Conservation (phyloP, 1,284 basidiomycete genomes). For the Pterulicium gracile region DNA sequence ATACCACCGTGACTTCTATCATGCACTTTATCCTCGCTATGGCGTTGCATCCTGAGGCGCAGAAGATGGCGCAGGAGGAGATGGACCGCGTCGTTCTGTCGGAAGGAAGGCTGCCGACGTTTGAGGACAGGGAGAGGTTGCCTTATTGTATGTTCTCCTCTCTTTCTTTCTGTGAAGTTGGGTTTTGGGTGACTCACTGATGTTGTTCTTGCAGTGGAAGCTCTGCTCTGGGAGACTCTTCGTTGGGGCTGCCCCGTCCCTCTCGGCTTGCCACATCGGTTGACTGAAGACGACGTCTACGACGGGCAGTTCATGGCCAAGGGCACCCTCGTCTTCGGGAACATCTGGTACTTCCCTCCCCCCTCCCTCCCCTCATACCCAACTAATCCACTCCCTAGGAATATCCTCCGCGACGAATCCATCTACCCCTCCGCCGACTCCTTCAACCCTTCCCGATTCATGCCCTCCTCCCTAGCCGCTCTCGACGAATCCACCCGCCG, state of each 20-base stretch:
- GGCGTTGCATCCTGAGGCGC: slow-evolving; percentile 37
- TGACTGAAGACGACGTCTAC: slow-evolving; percentile 39
- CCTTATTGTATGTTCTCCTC: slow-evolving; percentile 28
- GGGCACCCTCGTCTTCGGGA: slow-evolving; percentile 33
- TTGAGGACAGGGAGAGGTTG: slow-evolving; percentile 35
- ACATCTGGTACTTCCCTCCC: slow-evolving; percentile 31
- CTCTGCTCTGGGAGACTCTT: slow-evolving; percentile 32
- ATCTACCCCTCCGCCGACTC: slow-evolving; percentile 32
- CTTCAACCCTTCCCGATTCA: slow-evolving; percentile 40
- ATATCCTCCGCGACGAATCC: slow-evolving; percentile 34
- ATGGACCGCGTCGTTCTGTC: slow-evolving; percentile 40
- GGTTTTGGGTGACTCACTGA: slow-evolving; percentile 5
- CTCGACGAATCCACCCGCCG: slow-evolving; percentile 20
- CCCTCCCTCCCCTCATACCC: slow-evolving; percentile 4
- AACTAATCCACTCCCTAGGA: slow-evolving; percentile 19
- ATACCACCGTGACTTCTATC: slow-evolving; percentile 42
- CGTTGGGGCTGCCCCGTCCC: slow-evolving; percentile 44
- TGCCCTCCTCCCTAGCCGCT: slow-evolving; percentile 18
- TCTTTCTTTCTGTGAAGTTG: neutral
- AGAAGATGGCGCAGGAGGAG: slow-evolving; percentile 41
- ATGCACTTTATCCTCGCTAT: slow-evolving; percentile 51
- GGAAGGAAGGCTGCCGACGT: slow-evolving; percentile 34
- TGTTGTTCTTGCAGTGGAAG: slow-evolving; percentile 23
- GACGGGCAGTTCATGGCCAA: slow-evolving; percentile 34
- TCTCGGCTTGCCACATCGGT: slow-evolving; percentile 36